Conservation (phyloP, 2,329 filamentous ascomycete genomes). For the Hypoxylon sp. region DNA sequence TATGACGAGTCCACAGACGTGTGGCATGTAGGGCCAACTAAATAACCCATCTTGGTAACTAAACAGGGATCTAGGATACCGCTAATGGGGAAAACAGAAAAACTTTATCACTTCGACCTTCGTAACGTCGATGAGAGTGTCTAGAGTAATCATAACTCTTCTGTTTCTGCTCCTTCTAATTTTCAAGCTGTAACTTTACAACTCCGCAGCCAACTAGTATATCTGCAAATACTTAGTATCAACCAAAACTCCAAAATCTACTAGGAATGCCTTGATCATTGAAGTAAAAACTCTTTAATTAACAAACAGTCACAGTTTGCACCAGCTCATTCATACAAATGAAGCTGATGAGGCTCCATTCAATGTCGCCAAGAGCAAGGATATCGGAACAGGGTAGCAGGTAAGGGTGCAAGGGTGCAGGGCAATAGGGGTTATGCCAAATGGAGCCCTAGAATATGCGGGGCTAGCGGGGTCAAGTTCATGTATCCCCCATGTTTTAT, state of each 20-base stretch:
- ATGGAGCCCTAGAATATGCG: constrained; percentile 18
- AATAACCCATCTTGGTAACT: constrained; percentile 19
- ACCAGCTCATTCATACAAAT: no score
- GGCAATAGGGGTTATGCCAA: constrained; percentile 16
- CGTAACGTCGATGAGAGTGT: constrained; percentile 21
- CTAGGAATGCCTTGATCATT: no score
- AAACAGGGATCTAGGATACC: constrained; percentile 10
- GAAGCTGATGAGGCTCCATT: constrained; percentile 27
- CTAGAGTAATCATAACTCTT: no score
- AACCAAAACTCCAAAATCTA: no score
- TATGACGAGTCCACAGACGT: constrained; percentile 37
- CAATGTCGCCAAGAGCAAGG: constrained; percentile 22
- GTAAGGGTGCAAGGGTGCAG: no score
- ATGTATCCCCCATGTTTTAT: constrained; percentile 36
- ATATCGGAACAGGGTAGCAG: constrained; percentile 19
- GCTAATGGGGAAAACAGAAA: constrained; percentile 20
- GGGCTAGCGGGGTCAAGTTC: constrained; percentile 7
- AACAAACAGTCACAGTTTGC: no score
- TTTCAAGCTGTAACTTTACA: no score
- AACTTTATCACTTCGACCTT: constrained; percentile 22
- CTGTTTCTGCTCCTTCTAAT: no score
- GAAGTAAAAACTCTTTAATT: no score
- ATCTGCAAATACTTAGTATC: no score
- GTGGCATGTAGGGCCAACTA: constrained; percentile 28
- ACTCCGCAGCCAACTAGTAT: no score